Percentiles rank a stretch among this genome's conserved stretches.
Evolutionary conservation across 306 rosid genomes (phyloP).

Genomic region (Malus sylvestris): DNA sequence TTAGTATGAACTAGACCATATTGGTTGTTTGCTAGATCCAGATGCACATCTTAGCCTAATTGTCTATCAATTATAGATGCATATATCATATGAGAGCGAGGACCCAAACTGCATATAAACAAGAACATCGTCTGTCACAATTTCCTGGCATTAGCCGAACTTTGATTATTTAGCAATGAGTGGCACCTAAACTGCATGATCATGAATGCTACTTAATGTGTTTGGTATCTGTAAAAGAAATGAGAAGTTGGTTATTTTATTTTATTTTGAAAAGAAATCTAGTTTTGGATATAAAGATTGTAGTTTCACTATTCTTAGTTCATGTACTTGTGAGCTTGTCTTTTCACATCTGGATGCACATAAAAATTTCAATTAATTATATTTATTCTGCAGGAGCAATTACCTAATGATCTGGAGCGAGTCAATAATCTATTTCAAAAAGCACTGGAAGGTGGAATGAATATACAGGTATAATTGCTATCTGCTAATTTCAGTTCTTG

Average conservation of each 20-base stretch:
- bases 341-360: conserved; percentile 1
- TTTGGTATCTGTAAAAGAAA: background rate
- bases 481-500: background rate
- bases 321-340: conserved; percentile 5
- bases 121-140: background rate
- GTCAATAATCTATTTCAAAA: conserved; percentile 72
- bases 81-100: background rate
- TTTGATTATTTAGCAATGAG: background rate
- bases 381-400: conserved; percentile 61
- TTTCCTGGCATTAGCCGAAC: background rate
- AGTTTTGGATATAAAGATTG: background rate
- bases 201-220: background rate
- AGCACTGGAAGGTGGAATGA: conserved; percentile 68
- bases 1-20: background rate
- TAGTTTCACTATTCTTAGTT: background rate
- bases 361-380: conserved; percentile 6
- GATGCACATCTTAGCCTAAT: background rate
- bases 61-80: background rate
- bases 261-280: background rate
- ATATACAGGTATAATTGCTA: conserved; percentile 54
- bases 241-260: background rate
- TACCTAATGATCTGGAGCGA: conserved; percentile 71
- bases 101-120: background rate
- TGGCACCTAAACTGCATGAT: background rate
- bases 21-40: background rate